Evolutionary conservation across 768 basidiomycete species (phyloP), one percentile per base, ranked within the genome.

Genomic region (Hemileccinum impolitum): DNA sequence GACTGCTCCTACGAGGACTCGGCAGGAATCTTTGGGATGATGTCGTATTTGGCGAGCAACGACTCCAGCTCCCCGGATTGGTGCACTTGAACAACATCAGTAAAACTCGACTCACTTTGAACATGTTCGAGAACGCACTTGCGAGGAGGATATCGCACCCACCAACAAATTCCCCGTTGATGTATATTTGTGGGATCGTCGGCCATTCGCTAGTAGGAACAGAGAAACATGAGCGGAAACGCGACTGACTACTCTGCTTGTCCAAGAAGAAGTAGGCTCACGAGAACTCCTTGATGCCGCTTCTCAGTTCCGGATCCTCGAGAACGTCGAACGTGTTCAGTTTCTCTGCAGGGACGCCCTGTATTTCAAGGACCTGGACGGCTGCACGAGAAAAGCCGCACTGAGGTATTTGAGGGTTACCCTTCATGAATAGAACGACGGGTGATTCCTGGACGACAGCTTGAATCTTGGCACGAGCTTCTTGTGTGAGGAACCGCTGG

Each of bases 131-230:
- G 23, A 36, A 82, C 92, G 72, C 61, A 94, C 92, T 96, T 55
- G 82, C 80, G 23, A 97, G 68, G 19, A 97, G 71, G 58, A 99
- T 97, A 71, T 99, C 95, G 66, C 94, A 96, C 45, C 95, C 95
- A 28, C 95, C 95, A 36, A 99, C 76, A 61, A 99, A 99, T 66
- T 96, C 94, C 4, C 94, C 95, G 45, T 90, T 84, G 31, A 98
- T 77, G 61, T 95, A 99, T 12, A 99, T 67, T 66, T 99, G 95
- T 12, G 95, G 95, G 56, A 99, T 85, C 17, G 95, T 99, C 13
- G 96, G 95, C 95, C 95, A 99, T 55, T 96, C 90, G 19, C 94
- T 98, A 12, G n/a, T n/a, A n/a, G n/a, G n/a, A n/a, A n/a, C n/a
- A 13, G 31, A 10, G 43, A 13, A 32, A 9, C 18, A 17, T 50